These are phyloP conservation scores for Butyriboletus appendiculatus DNA, from an alignment of 1,284 basidiomycete species.

Conservation along the genomic window DNA sequence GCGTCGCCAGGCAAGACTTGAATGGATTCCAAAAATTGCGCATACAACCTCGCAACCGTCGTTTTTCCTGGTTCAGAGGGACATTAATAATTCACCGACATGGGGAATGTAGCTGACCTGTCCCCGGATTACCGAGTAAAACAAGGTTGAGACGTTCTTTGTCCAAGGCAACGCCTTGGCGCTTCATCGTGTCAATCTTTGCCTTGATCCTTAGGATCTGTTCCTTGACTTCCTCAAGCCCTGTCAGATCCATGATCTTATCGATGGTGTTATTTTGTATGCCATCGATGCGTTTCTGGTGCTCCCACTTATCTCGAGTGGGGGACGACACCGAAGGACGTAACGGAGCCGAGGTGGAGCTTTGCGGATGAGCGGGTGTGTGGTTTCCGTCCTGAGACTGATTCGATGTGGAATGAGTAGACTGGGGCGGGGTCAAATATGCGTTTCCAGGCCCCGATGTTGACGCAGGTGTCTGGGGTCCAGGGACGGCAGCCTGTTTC, in stretches of 20 bases:
- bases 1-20: slow-evolving; percentile 49
- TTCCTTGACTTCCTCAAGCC: slow-evolving; percentile 54
- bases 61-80: slow-evolving; percentile 54
- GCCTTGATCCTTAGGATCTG: slow-evolving; percentile 50
- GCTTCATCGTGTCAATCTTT: slow-evolving; percentile 47
- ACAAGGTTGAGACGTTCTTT: slow-evolving; percentile 53
- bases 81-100: not conserved
- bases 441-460: not conserved
- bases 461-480: not conserved
- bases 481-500: not conserved
- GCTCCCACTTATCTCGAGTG: slow-evolving; percentile 46
- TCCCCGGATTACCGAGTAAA: slow-evolving; percentile 61
- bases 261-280: slow-evolving; percentile 48
- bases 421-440: not conserved
- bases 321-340: slow-evolving; percentile 29
- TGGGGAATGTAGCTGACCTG: slow-evolving; percentile 39
- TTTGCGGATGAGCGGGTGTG: not conserved
- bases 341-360: not conserved
- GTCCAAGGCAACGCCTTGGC: slow-evolving; percentile 45
- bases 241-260: slow-evolving; percentile 55
- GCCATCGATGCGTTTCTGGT: slow-evolving; percentile 49
- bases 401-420: slow-evolving; percentile 5
- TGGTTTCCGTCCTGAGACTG: slow-evolving; percentile 2
- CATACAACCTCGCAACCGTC: slow-evolving; percentile 65
- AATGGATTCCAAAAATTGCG: slow-evolving; percentile 56